Percentiles rank a stretch among this genome's conserved stretches.
These are phyloP conservation scores for Ophiostoma triangulosporum DNA, from an alignment of 2,329 filamentous ascomycete species.

Conservation along the genomic window DNA sequence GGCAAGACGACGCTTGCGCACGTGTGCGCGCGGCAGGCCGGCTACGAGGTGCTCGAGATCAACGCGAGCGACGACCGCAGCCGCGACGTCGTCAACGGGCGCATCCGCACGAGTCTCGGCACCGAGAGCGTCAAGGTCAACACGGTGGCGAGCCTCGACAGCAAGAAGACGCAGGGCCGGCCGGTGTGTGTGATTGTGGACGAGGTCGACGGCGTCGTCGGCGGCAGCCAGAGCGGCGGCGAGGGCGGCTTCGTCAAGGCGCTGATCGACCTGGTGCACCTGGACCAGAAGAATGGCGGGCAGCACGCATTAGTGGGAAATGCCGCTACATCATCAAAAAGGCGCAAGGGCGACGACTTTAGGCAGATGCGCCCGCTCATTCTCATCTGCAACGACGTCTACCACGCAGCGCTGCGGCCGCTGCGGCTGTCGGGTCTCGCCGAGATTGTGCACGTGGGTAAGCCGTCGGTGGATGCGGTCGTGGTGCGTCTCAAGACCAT, in stretches of 20 bases:
- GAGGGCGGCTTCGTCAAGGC: slow-evolving; percentile 95
- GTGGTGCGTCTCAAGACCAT: slow-evolving; percentile 67
- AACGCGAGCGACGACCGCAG: slow-evolving; percentile 96
- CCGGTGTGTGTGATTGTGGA: slow-evolving; percentile 92
- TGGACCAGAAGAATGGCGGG: slow-evolving; percentile 67
- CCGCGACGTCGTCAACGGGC: slow-evolving; percentile 73
- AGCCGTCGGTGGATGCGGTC: slow-evolving; percentile 76
- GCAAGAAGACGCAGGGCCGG: slow-evolving; percentile 45
- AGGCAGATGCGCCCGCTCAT: slow-evolving; percentile 77
- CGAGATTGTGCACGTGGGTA: slow-evolving; percentile 84
- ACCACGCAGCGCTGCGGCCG: slow-evolving; percentile 76
- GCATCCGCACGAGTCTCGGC: slow-evolving; percentile 81
- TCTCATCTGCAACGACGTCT: slow-evolving; percentile 94
- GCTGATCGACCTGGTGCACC: slow-evolving; percentile 73
- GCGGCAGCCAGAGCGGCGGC: slow-evolving; percentile 60
- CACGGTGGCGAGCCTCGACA: slow-evolving; percentile 24
- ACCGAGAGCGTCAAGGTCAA: slow-evolving; percentile 85
- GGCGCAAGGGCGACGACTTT: slow-evolving; percentile 72
- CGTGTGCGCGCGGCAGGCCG: slow-evolving; percentile 87
- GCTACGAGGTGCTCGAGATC: slow-evolving; percentile 93
- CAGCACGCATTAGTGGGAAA: too few species aligned
- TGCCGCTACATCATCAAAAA: too few species aligned
- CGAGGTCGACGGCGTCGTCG: slow-evolving; percentile 88
- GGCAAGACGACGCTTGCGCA: slow-evolving; percentile 95
- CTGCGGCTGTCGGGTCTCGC: slow-evolving; percentile 74